A percentile compares a stretch with the other conserved stretches of the same genome.
phyloP scores from a whole-genome alignment of 129 eudicot species.

The carrot (Daucus carota) region DH1_v3.0 NC_030384.2:10476501-10477000 shows the following conservation, averaged over 20 bases:
- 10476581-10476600: conserved; percentile 16
- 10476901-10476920: neutral
- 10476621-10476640: conserved; percentile 80
- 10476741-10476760: neutral
- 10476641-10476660: neutral
- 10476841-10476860: neutral
- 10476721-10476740: neutral
- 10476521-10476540: neutral
- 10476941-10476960: neutral
- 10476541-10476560: neutral
- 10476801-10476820: neutral
- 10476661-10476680: neutral
- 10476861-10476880: neutral
- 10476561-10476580: neutral
- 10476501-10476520: neutral
- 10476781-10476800: neutral
- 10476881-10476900: neutral
- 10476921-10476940: neutral
- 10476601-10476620: conserved; percentile 71
- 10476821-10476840: neutral
- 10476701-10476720: neutral
- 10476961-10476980: neutral
- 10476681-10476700: neutral
- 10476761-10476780: neutral
- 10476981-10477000: neutral